phyloP scores from a whole-genome alignment of 2,329 filamentous ascomycete genomes.

The Colletotrichum echinochloae region DNA sequence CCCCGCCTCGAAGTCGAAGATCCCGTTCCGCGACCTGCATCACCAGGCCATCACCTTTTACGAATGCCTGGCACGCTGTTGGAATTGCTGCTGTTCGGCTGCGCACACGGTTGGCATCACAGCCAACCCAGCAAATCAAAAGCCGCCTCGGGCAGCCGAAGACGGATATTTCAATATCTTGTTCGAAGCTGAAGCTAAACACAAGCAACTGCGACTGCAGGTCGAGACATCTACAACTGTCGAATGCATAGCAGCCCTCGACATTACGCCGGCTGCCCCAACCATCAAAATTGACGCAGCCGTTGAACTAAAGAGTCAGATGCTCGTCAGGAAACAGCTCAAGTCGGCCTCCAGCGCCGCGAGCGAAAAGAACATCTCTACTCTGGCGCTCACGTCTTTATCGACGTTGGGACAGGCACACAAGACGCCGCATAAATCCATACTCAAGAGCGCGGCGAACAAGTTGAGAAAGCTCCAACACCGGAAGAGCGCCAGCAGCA shows the following conservation, averaged over 20 bases:
- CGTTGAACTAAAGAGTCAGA: background rate
- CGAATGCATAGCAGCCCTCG: background rate
- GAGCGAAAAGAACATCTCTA: background rate
- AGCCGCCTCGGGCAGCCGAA: background rate
- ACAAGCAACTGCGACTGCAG: background rate
- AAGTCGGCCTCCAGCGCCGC: background rate
- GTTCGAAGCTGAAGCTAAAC: background rate
- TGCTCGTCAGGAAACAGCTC: background rate
- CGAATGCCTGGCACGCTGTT: slow-evolving; percentile 9
- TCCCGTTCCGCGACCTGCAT: background rate
- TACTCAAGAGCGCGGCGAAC: background rate
- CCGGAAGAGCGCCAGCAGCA: background rate
- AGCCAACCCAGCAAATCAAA: background rate
- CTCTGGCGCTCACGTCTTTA: background rate
- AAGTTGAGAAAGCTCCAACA: background rate
- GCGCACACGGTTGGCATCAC: slow-evolving; percentile 19
- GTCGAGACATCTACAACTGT: background rate
- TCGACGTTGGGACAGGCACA: background rate
- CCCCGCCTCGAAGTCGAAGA: background rate
- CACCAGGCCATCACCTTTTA: slow-evolving; percentile 1
- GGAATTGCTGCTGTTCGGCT: slow-evolving; percentile 11
- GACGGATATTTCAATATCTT: background rate
- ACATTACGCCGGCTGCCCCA: background rate
- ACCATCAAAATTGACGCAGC: background rate
- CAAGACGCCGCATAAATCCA: background rate